Percentiles rank a stretch among this genome's conserved stretches.
phyloP scores from a whole-genome alignment of 352 stramenopile species.

The Aphanomyces euteiches region DNA sequence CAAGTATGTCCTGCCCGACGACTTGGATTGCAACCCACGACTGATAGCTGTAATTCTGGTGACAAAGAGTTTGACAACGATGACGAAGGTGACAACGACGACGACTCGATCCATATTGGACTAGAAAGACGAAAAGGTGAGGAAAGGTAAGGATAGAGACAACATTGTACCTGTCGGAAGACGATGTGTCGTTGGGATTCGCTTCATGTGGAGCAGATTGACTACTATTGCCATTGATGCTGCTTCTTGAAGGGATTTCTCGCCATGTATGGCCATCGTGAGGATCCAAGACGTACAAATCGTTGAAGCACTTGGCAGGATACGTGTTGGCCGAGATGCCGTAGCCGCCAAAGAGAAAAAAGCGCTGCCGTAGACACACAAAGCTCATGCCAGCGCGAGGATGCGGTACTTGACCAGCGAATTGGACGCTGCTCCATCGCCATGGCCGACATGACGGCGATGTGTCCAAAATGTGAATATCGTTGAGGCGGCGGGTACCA shows the following conservation, averaged over 20 bases:
- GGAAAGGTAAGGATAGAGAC: neutral
- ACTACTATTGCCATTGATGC: neutral
- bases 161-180: conserved; percentile 36
- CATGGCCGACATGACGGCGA: conserved; percentile 93
- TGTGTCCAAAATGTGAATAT: conserved; percentile 94
- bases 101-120: no score
- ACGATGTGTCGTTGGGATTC: conserved; percentile 64
- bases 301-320: conserved; percentile 92
- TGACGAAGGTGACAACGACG: no score
- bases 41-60: conserved; percentile 41
- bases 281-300: conserved; percentile 92
- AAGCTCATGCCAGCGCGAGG: conserved; percentile 95
- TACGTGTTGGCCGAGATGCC: conserved; percentile 52
- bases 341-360: conserved; percentile 94
- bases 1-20: conserved; percentile 92
- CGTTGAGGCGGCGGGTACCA: conserved; percentile 90
- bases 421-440: conserved; percentile 82
- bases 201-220: conserved; percentile 31
- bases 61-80: no score
- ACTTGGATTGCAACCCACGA: conserved; percentile 83
- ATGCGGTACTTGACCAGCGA: conserved; percentile 68
- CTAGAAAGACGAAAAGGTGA: no score
- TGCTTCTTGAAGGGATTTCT: neutral
- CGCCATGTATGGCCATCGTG: no score
- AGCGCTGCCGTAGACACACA: conserved; percentile 80